These are phyloP conservation scores for Schwanniomyces pseudopolymorphus DNA, from an alignment of 805 yeast genomes.

Conservation along the genomic window DNA sequence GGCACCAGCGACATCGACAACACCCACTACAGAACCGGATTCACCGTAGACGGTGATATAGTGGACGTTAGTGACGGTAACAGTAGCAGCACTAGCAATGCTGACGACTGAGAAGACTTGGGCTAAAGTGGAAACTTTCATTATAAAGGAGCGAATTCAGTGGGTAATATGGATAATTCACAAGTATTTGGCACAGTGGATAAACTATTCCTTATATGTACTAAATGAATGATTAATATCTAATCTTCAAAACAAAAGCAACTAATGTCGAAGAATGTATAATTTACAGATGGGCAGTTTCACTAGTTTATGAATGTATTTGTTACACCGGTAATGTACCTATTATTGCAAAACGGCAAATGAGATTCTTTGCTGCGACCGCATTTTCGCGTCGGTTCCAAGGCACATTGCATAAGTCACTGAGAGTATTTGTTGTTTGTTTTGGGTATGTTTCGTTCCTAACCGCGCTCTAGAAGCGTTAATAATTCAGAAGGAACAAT, in stretches of 20 bases:
- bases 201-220: background rate
- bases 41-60: slow-evolving; percentile 23
- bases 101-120: slow-evolving; percentile 15
- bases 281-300: background rate
- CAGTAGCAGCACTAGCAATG: slow-evolving; percentile 21
- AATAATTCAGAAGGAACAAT: background rate
- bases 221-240: background rate
- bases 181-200: background rate
- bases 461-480: background rate
- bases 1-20: slow-evolving; percentile 7
- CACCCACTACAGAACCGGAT: slow-evolving; percentile 1
- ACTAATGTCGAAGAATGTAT: background rate
- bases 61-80: slow-evolving; percentile 27
- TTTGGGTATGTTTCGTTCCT: background rate
- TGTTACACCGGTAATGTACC: background rate
- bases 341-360: background rate
- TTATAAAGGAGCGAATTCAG: slow-evolving; percentile 3
- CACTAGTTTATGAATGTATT: background rate
- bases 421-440: background rate
- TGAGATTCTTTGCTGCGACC: background rate
- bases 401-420: background rate
- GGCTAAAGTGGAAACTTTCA: slow-evolving; percentile 23
- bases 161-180: background rate
- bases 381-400: background rate
- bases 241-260: background rate